These are phyloP conservation scores for Retiboletus flavoniger DNA, from an alignment of 1,284 basidiomycete genomes.

Conservation along the genomic window DNA sequence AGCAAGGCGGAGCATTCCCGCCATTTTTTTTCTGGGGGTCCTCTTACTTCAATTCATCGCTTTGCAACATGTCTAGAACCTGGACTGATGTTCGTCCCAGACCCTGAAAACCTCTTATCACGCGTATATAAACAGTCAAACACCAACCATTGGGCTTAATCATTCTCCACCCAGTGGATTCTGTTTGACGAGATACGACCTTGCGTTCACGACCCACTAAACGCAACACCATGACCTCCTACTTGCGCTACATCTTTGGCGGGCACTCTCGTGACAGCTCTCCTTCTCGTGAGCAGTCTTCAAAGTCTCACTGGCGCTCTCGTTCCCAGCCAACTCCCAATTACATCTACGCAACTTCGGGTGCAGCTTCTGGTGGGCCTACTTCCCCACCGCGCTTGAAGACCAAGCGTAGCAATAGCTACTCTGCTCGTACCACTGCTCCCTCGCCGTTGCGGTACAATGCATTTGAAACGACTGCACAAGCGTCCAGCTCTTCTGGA, in stretches of 20 bases:
- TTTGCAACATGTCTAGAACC: conserved; percentile 24
- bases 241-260: conserved; percentile 36
- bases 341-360: conserved; percentile 30
- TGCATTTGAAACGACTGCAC: conserved; percentile 25
- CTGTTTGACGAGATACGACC: conserved; percentile 18
- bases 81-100: conserved; percentile 9
- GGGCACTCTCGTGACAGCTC: conserved; percentile 30
- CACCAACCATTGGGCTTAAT: background rate
- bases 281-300: conserved; percentile 24
- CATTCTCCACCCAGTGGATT: conserved; percentile 11
- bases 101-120: conserved; percentile 25
- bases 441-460: conserved; percentile 34
- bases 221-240: conserved; percentile 31
- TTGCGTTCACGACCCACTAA: conserved; percentile 16
- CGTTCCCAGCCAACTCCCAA: conserved; percentile 31
- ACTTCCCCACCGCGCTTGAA: conserved; percentile 33
- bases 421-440: conserved; percentile 30
- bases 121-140: conserved; percentile 27
- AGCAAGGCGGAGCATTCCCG: conserved; percentile 11
- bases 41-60: conserved; percentile 34
- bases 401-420: conserved; percentile 37
- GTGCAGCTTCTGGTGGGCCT: conserved; percentile 19
- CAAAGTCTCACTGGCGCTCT: conserved; percentile 32
- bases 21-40: conserved; percentile 33
- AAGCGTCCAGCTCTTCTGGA: conserved; percentile 15